Percentiles rank a stretch among this genome's conserved stretches.
Conservation (phyloP, 2,329 filamentous ascomycete genomes). For the Cladosporium sp. region DNA sequence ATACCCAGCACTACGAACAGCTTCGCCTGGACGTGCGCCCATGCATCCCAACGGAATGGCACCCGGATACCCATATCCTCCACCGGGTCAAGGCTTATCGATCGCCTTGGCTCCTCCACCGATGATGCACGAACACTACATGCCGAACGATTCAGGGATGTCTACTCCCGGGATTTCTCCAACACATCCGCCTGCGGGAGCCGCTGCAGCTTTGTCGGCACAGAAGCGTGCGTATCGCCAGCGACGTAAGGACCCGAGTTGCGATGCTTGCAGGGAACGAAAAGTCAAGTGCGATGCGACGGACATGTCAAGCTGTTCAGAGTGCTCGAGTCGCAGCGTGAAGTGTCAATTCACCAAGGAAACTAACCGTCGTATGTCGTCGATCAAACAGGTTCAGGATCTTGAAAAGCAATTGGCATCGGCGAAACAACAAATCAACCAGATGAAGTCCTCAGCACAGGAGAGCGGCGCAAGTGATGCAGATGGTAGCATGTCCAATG, state of each 20-base stretch:
- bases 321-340: slow-evolving; percentile 93
- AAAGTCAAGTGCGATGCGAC: slow-evolving; percentile 90
- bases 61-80: slow-evolving; percentile 7
- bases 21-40: slow-evolving; percentile 3
- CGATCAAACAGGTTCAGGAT: slow-evolving; percentile 98
- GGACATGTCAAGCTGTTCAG: slow-evolving; percentile 91
- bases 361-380: slow-evolving; percentile 97
- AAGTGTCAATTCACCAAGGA: slow-evolving; percentile 99
- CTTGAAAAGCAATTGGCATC: slow-evolving; percentile 85
- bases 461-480: slow-evolving; percentile 46
- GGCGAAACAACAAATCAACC: slow-evolving; percentile 70
- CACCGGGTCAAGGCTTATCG: not conserved
- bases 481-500: slow-evolving; percentile 27
- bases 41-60: slow-evolving; percentile 17
- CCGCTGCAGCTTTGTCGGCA: slow-evolving; percentile 56
- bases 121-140: slow-evolving; percentile 27
- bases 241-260: slow-evolving; percentile 91
- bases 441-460: slow-evolving; percentile 60
- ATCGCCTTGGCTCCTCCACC: slow-evolving; percentile 9
- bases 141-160: slow-evolving; percentile 23
- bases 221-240: slow-evolving; percentile 95
- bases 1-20: slow-evolving; percentile 7
- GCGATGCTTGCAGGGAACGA: slow-evolving; percentile 88
- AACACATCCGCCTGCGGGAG: slow-evolving; percentile 20
- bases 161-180: slow-evolving; percentile 29